Evolutionary conservation across 257 asterid genomes (phyloP).

Genomic region (Penstemon davidsonii): DNA sequence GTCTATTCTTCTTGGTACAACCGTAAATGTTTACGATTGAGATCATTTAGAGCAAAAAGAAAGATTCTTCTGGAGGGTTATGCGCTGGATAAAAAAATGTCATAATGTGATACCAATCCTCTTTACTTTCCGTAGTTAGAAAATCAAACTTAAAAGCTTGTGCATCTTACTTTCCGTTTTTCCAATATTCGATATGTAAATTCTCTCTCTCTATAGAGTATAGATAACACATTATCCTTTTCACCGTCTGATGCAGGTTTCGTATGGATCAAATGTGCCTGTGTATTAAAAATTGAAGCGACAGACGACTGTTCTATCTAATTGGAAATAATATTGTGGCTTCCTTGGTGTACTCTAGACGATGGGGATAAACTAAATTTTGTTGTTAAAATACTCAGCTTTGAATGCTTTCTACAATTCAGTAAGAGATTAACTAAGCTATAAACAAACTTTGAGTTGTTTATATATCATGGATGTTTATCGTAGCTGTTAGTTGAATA

Average conservation of each 20-base stretch:
- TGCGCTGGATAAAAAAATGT: neutral
- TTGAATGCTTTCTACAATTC: constrained; percentile 5
- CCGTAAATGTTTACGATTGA: neutral
- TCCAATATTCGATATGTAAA: neutral
- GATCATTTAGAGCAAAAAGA: neutral
- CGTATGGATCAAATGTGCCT: constrained; percentile 4
- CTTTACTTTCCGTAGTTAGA: neutral
- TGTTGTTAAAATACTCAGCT: constrained; percentile 20
- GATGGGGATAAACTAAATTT: constrained; percentile 20
- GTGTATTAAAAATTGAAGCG: constrained; percentile 11
- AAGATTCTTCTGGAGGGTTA: constrained; percentile 1
- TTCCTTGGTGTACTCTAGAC: constrained; percentile 13
- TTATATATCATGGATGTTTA: constrained; percentile 12
- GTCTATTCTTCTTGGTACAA: neutral
- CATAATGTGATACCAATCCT: too few species aligned
- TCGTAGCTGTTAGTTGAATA: constrained; percentile 5
- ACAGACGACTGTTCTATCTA: constrained; percentile 4
- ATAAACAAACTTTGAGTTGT: constrained; percentile 8
- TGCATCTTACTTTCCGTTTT: neutral
- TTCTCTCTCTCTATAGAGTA: neutral
- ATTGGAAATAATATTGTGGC: constrained; percentile 18
- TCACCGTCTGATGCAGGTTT: constrained; percentile 28
- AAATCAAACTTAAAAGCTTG: neutral
- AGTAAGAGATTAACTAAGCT: constrained; percentile 9
- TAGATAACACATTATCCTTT: constrained; percentile 3